Conservation (phyloP, 2,329 filamentous ascomycete genomes). For the Trichoderma polysporum region DNA sequence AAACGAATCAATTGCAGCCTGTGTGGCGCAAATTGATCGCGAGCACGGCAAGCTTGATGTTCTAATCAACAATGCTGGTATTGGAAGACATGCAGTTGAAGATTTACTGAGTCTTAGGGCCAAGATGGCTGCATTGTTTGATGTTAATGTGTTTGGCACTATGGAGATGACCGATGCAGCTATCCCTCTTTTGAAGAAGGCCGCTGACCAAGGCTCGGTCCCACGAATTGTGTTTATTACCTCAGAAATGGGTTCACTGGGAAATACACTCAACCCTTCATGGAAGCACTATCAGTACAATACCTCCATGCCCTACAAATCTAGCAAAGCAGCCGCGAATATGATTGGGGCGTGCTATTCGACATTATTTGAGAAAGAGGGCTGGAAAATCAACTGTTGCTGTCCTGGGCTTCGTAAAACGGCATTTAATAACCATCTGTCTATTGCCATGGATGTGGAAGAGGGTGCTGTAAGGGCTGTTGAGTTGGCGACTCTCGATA, state of each 20-base stretch:
- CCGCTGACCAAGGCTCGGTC: constrained; percentile 7
- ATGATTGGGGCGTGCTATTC: constrained; percentile 14
- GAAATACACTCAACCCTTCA: constrained; percentile 6
- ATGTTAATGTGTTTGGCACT: constrained; percentile 13
- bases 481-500: not conserved
- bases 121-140: not conserved
- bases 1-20: constrained; percentile 3
- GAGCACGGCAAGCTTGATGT: constrained; percentile 10
- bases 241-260: constrained; percentile 10
- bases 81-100: constrained; percentile 6
- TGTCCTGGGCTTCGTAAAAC: constrained; percentile 12
- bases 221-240: constrained; percentile 10
- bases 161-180: constrained; percentile 3
- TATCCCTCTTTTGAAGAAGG: not conserved
- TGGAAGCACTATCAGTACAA: constrained; percentile 6
- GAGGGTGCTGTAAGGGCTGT: constrained; percentile 14
- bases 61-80: constrained; percentile 14
- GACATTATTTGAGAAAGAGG: not conserved
- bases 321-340: constrained; percentile 11
- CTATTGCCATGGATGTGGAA: constrained; percentile 11
- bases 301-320: constrained; percentile 6
- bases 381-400: constrained; percentile 14
- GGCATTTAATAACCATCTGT: not conserved
- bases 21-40: not conserved
- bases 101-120: not conserved